phyloP scores from a whole-genome alignment of 1,139 yeast genomes.

The Suhomyces terraborum region DNA sequence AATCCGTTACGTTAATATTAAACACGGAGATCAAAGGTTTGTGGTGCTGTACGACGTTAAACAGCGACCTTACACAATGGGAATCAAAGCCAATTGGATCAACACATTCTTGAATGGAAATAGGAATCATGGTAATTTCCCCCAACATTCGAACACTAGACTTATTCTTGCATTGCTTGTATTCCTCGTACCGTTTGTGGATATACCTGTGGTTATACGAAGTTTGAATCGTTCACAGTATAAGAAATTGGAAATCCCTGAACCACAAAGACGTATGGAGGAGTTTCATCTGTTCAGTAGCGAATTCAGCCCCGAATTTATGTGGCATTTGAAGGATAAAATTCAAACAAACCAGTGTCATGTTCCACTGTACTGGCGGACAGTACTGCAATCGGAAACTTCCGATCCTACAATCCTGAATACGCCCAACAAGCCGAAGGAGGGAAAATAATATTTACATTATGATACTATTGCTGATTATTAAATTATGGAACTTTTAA shows the following conservation, averaged over 20 bases:
- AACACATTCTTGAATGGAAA: slow-evolving; percentile 37
- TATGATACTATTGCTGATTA: not conserved
- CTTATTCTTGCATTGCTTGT: slow-evolving; percentile 25
- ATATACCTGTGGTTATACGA: slow-evolving; percentile 21
- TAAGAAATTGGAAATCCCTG: not conserved
- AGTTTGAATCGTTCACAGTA: slow-evolving; percentile 5
- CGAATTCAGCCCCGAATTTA: slow-evolving; percentile 24
- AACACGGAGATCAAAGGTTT: slow-evolving; percentile 25
- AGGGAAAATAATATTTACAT: not conserved
- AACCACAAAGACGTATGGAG: not conserved
- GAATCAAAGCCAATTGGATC: slow-evolving; percentile 36
- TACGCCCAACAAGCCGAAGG: not conserved
- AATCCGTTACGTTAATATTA: slow-evolving; percentile 34
- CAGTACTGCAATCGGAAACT: not conserved
- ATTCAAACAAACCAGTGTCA: slow-evolving; percentile 24
- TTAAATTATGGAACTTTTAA: not conserved
- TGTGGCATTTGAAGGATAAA: slow-evolving; percentile 22
- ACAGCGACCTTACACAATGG: slow-evolving; percentile 30
- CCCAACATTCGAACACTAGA: slow-evolving; percentile 15
- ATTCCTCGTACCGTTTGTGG: slow-evolving; percentile 34
- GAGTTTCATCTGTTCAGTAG: slow-evolving; percentile 11
- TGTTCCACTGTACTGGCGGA: slow-evolving; percentile 24
- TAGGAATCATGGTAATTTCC: slow-evolving; percentile 21
- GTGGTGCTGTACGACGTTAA: slow-evolving; percentile 33
- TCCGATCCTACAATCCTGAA: not conserved